Conservation (phyloP, 2,329 filamentous ascomycete species). For the Aspergillus sp. region DNA sequence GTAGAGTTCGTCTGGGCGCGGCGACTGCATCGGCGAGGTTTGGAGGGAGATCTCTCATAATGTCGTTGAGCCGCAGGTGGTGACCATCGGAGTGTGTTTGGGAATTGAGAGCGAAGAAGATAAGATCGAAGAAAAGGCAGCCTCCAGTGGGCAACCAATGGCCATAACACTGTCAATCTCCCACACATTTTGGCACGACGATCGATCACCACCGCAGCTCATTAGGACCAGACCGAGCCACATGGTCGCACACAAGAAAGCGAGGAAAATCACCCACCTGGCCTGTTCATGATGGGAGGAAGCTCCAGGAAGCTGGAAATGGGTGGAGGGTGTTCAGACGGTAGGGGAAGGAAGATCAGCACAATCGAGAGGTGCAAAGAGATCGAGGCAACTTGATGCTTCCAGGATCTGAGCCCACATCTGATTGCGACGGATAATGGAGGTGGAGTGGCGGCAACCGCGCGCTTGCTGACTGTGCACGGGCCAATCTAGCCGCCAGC, state of each 20-base stretch:
- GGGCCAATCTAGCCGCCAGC: slow-evolving; percentile 12
- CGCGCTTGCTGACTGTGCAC: slow-evolving; percentile 22
- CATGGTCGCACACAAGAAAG: slow-evolving; percentile 18
- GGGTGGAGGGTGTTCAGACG: neutral
- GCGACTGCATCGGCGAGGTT: slow-evolving; percentile 6
- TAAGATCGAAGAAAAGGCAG: too few relatives aligned
- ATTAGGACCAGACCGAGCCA: slow-evolving; percentile 12
- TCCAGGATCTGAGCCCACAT: slow-evolving; percentile 20
- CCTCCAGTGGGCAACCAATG: neutral
- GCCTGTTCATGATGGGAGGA: slow-evolving; percentile 46
- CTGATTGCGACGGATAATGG: slow-evolving; percentile 24
- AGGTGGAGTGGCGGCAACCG: slow-evolving; percentile 28
- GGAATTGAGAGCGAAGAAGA: too few relatives aligned
- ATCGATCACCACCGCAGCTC: too few relatives aligned
- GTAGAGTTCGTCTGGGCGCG: neutral
- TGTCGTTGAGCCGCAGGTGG: too few relatives aligned
- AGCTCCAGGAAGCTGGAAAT: neutral
- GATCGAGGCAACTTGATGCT: slow-evolving; percentile 11
- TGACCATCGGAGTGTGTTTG: too few relatives aligned
- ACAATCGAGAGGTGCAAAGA: slow-evolving; percentile 7
- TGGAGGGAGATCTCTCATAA: neutral
- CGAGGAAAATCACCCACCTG: slow-evolving; percentile 40
- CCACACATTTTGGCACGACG: too few relatives aligned
- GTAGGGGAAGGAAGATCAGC: neutral
- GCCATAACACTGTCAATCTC: neutral